phyloP scores from a whole-genome alignment of 306 rosid genomes.

The Fragaria vesca region DNA sequence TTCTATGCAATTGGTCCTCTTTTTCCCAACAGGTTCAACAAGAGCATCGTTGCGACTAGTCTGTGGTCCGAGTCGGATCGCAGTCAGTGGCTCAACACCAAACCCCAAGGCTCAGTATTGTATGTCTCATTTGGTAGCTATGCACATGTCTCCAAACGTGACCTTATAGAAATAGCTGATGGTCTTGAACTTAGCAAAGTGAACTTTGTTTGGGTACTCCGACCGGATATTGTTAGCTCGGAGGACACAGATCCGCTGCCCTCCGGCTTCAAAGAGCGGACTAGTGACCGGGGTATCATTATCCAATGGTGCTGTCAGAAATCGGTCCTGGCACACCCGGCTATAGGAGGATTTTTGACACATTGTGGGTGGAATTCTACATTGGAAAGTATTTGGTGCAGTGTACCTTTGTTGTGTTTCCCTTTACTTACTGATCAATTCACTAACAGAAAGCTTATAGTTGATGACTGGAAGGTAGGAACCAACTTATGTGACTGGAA shows the following conservation, averaged over 20 bases:
- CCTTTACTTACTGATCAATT: constrained; percentile 59
- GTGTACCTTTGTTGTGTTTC: constrained; percentile 50
- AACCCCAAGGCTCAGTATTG: constrained; percentile 46
- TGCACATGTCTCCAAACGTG: constrained; percentile 38
- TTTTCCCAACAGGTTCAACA: constrained; percentile 44
- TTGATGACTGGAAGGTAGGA: constrained; percentile 63
- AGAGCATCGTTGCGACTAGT: constrained; percentile 44
- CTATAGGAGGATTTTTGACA: constrained; percentile 51
- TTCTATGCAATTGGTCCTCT: constrained; percentile 64
- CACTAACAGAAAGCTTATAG: constrained; percentile 58
- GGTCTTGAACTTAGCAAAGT: constrained; percentile 47
- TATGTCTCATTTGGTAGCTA: constrained; percentile 63
- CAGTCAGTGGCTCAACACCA: constrained; percentile 56
- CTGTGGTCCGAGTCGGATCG: constrained; percentile 62
- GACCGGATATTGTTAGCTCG: constrained; percentile 53
- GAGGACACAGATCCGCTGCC: constrained; percentile 43
- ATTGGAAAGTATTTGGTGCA: constrained; percentile 51
- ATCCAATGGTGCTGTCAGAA: constrained; percentile 58
- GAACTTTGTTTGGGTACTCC: constrained; percentile 50
- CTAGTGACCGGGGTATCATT: constrained; percentile 35
- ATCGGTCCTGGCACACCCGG: constrained; percentile 45
- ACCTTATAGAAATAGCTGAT: constrained; percentile 36
- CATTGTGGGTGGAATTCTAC: constrained; percentile 72
- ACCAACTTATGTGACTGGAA: constrained; percentile 28
- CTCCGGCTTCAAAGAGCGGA: constrained; percentile 33